Evolutionary conservation across 2,329 filamentous ascomycete species (phyloP), one percentile per base, ranked within the genome.

Genomic region (Trichoderma brevicompactum): DNA sequence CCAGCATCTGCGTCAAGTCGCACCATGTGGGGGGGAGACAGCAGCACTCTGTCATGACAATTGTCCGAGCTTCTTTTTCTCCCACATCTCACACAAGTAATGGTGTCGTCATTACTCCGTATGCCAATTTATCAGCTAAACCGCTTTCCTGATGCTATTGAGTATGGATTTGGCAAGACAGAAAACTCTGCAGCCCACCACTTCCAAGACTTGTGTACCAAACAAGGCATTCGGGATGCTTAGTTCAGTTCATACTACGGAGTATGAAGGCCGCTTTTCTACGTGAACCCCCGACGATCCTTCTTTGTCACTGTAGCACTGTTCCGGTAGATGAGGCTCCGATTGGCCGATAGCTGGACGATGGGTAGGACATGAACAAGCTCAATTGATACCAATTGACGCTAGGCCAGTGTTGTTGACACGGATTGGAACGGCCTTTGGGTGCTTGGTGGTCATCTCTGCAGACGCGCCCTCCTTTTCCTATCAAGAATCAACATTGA

Each of bases 101-200:
- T 60, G 44, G 32, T 49, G 56, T 49, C 56, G 56, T 60, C 56
- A 60, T 49, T 12, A 44, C 44, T 19, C 43, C 43, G 32, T 15
- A 12, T 13, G 13, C 23, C 32, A 12, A 59, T 23, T 48, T 13
- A 48, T 17, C 52, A 40, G 17, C 32, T 41, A n/a, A 48, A 13
- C 32, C 17, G 23, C 43, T 48, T 36, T 9, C 41, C 40, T 17
- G 40, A 28, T 36, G 6, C 32, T 17, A 46, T 38, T 2, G 32
- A 13, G 34, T 40, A 34, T 17, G 15, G 19, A 17, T 23, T 36
- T 40, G 23, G 50, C 17, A 23, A 50, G 48, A 17, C 28, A 43
- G 8, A 62, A 62, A 62, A 53, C 38, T 53, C 59, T 12, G 28
- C 60, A 48, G 36, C 32, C 59, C 56, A 15, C 50, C 17, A 52